Percentiles rank a stretch among this genome's conserved stretches.
phyloP scores from a whole-genome alignment of 2,329 filamentous ascomycete species.

The Colletotrichum spinosum region DNA sequence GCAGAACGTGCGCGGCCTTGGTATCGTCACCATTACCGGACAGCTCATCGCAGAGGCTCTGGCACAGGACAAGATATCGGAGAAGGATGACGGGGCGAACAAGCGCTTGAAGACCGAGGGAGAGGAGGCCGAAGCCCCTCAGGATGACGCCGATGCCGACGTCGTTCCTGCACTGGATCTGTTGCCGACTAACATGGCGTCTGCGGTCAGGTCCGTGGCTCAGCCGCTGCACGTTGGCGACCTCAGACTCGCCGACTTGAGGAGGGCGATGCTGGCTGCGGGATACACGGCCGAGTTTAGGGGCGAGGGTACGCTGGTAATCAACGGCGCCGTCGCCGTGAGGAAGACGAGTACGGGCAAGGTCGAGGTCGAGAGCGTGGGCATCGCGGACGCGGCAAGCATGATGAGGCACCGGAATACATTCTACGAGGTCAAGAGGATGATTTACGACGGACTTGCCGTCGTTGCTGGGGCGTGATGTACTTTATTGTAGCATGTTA shows the following conservation, averaged over 20 bases:
- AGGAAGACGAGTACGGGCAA: constrained; percentile 87
- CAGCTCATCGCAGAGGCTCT: constrained; percentile 59
- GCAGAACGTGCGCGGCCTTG: constrained; percentile 91
- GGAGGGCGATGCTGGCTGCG: constrained; percentile 82
- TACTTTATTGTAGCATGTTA: constrained; percentile 14
- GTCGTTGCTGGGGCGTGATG: constrained; percentile 73
- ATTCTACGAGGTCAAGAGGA: constrained; percentile 88
- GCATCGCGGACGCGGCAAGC: constrained; percentile 56
- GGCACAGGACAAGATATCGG: constrained; percentile 58
- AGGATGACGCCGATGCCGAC: constrained; percentile 36
- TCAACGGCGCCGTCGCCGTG: constrained; percentile 90
- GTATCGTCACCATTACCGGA: constrained; percentile 93
- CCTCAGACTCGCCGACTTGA: constrained; percentile 86
- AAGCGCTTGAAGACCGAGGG: constrained; percentile 62
- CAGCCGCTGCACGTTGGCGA: constrained; percentile 96
- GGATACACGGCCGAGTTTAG: constrained; percentile 93
- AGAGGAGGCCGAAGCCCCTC: constrained; percentile 35
- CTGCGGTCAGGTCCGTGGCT: constrained; percentile 79
- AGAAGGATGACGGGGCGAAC: constrained; percentile 55
- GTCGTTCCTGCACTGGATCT: constrained; percentile 64
- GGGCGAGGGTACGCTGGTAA: constrained; percentile 90
- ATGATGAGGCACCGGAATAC: constrained; percentile 67
- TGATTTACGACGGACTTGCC: constrained; percentile 93
- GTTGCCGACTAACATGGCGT: constrained; percentile 70
- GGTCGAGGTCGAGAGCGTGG: constrained; percentile 88